Conservation (phyloP, 805 yeast genomes). For the Candida koratica region DNA sequence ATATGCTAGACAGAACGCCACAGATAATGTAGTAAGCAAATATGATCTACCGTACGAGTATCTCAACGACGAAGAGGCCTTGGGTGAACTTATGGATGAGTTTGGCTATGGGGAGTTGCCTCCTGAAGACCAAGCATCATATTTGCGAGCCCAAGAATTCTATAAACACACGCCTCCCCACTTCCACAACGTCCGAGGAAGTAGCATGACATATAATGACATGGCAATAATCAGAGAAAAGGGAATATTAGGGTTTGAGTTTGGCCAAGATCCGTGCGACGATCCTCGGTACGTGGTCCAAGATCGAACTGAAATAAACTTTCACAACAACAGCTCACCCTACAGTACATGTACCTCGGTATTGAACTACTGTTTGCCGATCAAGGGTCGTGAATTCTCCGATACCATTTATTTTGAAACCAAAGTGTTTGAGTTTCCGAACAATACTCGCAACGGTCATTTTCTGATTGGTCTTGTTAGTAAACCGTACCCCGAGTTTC, state of each 20-base stretch:
- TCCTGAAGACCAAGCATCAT: slow-evolving; percentile 40
- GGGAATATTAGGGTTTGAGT: slow-evolving; percentile 40
- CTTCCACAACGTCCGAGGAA: slow-evolving; percentile 30
- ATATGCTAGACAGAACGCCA: neutral
- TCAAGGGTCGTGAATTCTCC: slow-evolving; percentile 27
- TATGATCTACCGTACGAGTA: slow-evolving; percentile 34
- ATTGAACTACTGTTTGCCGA: slow-evolving; percentile 38
- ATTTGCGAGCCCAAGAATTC: slow-evolving; percentile 34
- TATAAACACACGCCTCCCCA: slow-evolving; percentile 29
- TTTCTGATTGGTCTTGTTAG: slow-evolving; percentile 67
- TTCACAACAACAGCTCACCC: slow-evolving; percentile 34
- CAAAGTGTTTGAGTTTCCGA: slow-evolving; percentile 33
- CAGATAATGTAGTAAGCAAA: slow-evolving; percentile 1
- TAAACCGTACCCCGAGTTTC: slow-evolving; percentile 69
- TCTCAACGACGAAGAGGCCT: slow-evolving; percentile 38
- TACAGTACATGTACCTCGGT: slow-evolving; percentile 40
- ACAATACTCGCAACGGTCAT: slow-evolving; percentile 38
- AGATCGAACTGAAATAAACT: slow-evolving; percentile 36
- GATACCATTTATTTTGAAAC: slow-evolving; percentile 61
- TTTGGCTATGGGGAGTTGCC: slow-evolving; percentile 33
- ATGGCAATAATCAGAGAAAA: slow-evolving; percentile 30
- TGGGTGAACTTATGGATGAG: slow-evolving; percentile 32
- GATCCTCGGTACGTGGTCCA: slow-evolving; percentile 35
- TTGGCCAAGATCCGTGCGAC: slow-evolving; percentile 30
- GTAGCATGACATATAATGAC: slow-evolving; percentile 27